Evolutionary conservation across 768 basidiomycete genomes (phyloP).

Genomic region (Lanmaoa pseudosensibilis): DNA sequence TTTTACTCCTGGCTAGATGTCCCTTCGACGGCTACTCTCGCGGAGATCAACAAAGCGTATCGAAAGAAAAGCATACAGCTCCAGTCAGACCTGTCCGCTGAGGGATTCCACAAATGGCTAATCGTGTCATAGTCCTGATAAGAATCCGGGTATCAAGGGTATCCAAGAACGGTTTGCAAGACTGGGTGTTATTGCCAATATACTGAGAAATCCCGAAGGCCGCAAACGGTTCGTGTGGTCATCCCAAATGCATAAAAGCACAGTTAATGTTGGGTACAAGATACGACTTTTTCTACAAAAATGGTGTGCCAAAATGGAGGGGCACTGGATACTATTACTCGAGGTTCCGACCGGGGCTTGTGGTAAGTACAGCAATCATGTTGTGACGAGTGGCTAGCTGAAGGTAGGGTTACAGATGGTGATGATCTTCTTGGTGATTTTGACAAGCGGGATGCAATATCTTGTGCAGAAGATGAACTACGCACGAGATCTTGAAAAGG

Average conservation of each 20-base stretch:
- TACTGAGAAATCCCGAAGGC: slow-evolving; percentile 73
- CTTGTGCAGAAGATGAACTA: slow-evolving; percentile 78
- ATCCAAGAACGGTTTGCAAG: slow-evolving; percentile 91
- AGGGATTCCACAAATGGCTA: slow-evolving; percentile 3
- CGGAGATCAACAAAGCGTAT: slow-evolving; percentile 88
- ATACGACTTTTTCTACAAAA: slow-evolving; percentile 95
- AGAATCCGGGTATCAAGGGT: slow-evolving; percentile 82
- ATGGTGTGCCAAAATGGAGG: slow-evolving; percentile 95
- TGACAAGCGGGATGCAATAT: slow-evolving; percentile 83
- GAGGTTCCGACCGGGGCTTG: slow-evolving; percentile 91
- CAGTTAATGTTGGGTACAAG: slow-evolving; percentile 38
- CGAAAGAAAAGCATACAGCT: slow-evolving; percentile 85
- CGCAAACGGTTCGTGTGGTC: slow-evolving; percentile 63
- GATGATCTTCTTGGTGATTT: slow-evolving; percentile 66
- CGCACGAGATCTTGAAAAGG: slow-evolving; percentile 64
- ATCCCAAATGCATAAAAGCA: neutral
- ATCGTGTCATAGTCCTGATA: slow-evolving; percentile 72
- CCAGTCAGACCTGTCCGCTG: slow-evolving; percentile 60
- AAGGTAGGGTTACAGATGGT: slow-evolving; percentile 55
- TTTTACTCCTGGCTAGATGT: slow-evolving; percentile 96
- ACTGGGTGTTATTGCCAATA: slow-evolving; percentile 80
- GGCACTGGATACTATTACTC: slow-evolving; percentile 97
- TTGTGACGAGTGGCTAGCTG: neutral
- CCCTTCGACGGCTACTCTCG: slow-evolving; percentile 64
- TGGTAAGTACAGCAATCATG: slow-evolving; percentile 43